A percentile compares a stretch with the other conserved stretches of the same genome.
These are phyloP conservation scores for Capillidium heterosporum DNA, from an alignment of 371 early-diverging fungal species.

Conservation along the genomic window DNA sequence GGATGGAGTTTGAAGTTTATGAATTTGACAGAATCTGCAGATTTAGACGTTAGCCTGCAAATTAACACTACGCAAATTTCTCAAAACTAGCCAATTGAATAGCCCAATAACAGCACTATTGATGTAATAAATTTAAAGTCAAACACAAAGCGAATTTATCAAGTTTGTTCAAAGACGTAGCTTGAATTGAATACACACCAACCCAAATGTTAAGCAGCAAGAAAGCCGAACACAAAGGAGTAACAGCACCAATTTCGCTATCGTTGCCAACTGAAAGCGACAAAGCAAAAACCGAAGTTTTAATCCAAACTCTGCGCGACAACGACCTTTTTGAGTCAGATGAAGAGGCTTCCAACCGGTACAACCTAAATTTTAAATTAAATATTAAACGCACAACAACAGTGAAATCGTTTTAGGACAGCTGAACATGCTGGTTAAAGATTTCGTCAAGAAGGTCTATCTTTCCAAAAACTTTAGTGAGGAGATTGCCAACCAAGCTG, in stretches of 20 bases:
- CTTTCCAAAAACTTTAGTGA: constrained; percentile 52
- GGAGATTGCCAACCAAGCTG: constrained; percentile 63
- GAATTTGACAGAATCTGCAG: too few relatives aligned
- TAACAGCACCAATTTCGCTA: constrained; percentile 24
- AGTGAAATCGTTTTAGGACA: constrained; percentile 79
- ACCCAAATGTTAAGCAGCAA: too few relatives aligned
- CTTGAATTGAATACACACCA: too few relatives aligned
- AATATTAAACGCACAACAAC: neutral
- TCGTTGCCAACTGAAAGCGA: constrained; percentile 22
- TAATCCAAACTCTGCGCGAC: constrained; percentile 26
- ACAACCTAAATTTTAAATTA: neutral
- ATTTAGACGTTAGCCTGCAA: too few relatives aligned
- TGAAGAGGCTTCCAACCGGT: constrained; percentile 22
- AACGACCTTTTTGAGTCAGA: constrained; percentile 40
- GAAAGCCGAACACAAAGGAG: constrained; percentile 6
- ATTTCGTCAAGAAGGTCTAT: constrained; percentile 66
- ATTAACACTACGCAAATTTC: too few relatives aligned
- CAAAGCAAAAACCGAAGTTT: constrained; percentile 19
- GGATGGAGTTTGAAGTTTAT: too few relatives aligned
- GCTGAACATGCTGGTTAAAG: constrained; percentile 67
- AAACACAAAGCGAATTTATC: too few relatives aligned
- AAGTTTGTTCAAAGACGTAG: too few relatives aligned
- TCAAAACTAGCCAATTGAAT: too few relatives aligned
- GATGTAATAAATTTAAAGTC: too few relatives aligned
- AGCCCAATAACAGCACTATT: too few relatives aligned